phyloP scores from a whole-genome alignment of 352 stramenopile species.

The Plasmopara muralis region DNA sequence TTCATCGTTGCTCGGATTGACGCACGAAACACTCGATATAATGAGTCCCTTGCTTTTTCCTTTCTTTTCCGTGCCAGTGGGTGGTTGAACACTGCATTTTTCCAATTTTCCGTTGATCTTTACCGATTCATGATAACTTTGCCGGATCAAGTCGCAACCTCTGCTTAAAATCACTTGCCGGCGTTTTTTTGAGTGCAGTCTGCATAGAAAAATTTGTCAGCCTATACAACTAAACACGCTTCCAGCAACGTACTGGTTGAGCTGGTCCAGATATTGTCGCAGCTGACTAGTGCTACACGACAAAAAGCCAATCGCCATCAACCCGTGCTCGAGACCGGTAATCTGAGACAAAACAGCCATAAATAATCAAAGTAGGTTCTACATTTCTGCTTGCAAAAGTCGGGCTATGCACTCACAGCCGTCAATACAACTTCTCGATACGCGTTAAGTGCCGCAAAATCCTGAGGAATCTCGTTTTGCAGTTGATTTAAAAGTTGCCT shows the following conservation, averaged over 20 bases:
- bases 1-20: slow-evolving; percentile 16
- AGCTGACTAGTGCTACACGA: slow-evolving; percentile 50
- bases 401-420: slow-evolving; percentile 21
- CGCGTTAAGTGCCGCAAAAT: slow-evolving; percentile 34
- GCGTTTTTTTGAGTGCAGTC: slow-evolving; percentile 65
- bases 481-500: slow-evolving; percentile 52
- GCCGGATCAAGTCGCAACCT: slow-evolving; percentile 46
- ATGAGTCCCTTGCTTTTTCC: slow-evolving; percentile 12
- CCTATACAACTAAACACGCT: background rate
- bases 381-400: background rate
- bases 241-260: slow-evolving; percentile 45
- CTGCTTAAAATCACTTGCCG: slow-evolving; percentile 48
- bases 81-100: slow-evolving; percentile 48
- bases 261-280: slow-evolving; percentile 45
- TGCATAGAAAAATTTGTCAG: slow-evolving; percentile 9
- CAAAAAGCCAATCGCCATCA: slow-evolving; percentile 42
- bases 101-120: slow-evolving; percentile 44
- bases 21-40: slow-evolving; percentile 4
- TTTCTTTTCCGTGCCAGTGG: slow-evolving; percentile 32
- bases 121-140: slow-evolving; percentile 57
- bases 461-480: slow-evolving; percentile 65
- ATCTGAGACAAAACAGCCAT: slow-evolving; percentile 25
- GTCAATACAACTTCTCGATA: slow-evolving; percentile 41
- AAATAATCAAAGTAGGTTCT: background rate
- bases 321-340: slow-evolving; percentile 37